Percentiles rank a stretch among this genome's conserved stretches.
phyloP scores from a whole-genome alignment of 108 stramenopile genomes.

The Pseudonitzschia pungens region DNA sequence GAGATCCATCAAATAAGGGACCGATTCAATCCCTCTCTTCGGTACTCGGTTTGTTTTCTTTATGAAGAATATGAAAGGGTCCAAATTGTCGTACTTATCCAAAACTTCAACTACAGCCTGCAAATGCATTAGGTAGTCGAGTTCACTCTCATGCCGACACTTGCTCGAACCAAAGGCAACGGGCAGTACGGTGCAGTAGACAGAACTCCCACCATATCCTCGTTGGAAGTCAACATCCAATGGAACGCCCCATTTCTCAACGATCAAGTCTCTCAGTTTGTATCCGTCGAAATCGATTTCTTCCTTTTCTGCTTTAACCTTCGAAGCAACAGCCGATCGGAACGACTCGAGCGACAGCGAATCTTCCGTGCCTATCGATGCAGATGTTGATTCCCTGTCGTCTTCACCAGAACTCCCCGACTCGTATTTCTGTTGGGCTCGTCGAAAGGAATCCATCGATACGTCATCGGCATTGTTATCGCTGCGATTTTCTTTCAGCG shows the following conservation, averaged over 20 bases:
- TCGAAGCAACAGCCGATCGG: constrained; percentile 8
- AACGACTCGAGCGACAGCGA: constrained; percentile 7
- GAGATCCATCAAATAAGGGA: constrained; percentile 27
- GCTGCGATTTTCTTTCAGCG: not conserved
- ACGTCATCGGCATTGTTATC: not conserved
- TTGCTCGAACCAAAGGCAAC: constrained; percentile 27
- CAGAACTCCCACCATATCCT: not conserved
- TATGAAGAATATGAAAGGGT: constrained; percentile 19
- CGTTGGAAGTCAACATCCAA: constrained; percentile 36
- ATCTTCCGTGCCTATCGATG: constrained; percentile 11
- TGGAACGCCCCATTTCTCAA: constrained; percentile 35
- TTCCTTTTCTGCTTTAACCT: not conserved
- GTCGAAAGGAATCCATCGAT: constrained; percentile 14
- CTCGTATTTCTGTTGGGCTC: constrained; percentile 8
- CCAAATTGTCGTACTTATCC: constrained; percentile 31
- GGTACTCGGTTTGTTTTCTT: constrained; percentile 16
- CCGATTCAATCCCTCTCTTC: constrained; percentile 33
- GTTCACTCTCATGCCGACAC: constrained; percentile 30
- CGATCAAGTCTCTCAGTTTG: constrained; percentile 26
- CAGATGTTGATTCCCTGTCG: not conserved
- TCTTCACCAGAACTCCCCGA: too few relatives aligned
- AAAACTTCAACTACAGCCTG: constrained; percentile 32
- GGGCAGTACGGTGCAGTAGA: constrained; percentile 32
- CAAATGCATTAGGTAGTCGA: constrained; percentile 36
- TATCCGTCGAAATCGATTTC: constrained; percentile 34